A percentile compares a stretch with the other conserved stretches of the same genome.
phyloP scores from a whole-genome alignment of 2,329 filamentous ascomycete species.

The Ophioceras dolichostomum region DNA sequence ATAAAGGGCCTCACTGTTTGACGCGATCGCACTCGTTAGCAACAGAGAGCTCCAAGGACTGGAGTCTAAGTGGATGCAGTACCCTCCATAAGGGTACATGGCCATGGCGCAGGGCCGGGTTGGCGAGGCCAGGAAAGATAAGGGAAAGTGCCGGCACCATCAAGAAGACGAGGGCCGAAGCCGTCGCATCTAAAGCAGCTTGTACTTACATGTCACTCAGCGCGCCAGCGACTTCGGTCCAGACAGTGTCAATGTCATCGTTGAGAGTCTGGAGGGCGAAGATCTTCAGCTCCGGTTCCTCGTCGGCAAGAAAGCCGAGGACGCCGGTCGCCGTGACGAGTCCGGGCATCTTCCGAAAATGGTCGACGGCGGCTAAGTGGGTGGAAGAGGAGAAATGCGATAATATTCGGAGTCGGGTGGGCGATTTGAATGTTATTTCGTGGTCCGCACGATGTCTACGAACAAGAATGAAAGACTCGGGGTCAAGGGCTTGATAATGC shows the following conservation, averaged over 20 bases:
- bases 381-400: background rate
- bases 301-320: constrained; percentile 88
- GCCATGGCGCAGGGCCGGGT: too few relatives aligned
- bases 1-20: constrained; percentile 81
- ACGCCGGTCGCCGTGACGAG: constrained; percentile 90
- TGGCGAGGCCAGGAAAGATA: too few relatives aligned
- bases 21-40: too few relatives aligned
- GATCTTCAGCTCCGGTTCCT: constrained; percentile 85
- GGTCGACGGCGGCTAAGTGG: constrained; percentile 9
- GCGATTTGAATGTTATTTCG: constrained; percentile 2
- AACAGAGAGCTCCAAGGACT: too few relatives aligned
- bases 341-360: constrained; percentile 85
- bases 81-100: too few relatives aligned
- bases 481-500: too few relatives aligned
- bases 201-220: constrained; percentile 84
- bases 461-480: too few relatives aligned
- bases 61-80: too few relatives aligned
- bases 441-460: background rate
- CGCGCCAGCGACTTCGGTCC: constrained; percentile 90
- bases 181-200: too few relatives aligned
- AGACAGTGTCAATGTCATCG: constrained; percentile 91
- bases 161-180: too few relatives aligned
- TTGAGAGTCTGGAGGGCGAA: constrained; percentile 94
- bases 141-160: too few relatives aligned
- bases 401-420: background rate